Percentiles rank a stretch among this genome's conserved stretches.
phyloP scores from a whole-genome alignment of 2,329 filamentous ascomycete species.

The Raffaelea deltoideospora region DNA sequence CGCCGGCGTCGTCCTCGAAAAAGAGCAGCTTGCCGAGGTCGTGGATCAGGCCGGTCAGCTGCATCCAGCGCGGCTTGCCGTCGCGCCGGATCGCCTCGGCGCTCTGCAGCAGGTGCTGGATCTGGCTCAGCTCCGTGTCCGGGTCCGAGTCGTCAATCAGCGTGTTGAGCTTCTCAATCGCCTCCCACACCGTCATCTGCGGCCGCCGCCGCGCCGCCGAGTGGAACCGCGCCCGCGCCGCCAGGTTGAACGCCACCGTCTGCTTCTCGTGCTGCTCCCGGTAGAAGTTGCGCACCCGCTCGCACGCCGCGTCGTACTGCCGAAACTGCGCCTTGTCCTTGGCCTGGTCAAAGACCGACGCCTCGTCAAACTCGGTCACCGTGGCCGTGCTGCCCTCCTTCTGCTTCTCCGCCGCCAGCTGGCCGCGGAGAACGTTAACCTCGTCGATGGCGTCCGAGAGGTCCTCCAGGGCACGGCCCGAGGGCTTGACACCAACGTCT shows the following conservation, averaged over 20 bases:
- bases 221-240: slow-evolving; percentile 58
- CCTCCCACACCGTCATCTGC: slow-evolving; percentile 78
- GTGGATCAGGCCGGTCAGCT: slow-evolving; percentile 62
- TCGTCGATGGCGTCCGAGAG: slow-evolving; percentile 20
- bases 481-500: too few species aligned
- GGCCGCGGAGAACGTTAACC: slow-evolving; percentile 17
- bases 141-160: slow-evolving; percentile 85
- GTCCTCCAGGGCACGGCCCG: slow-evolving; percentile 16
- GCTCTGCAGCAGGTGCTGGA: slow-evolving; percentile 77
- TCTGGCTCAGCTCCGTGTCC: slow-evolving; percentile 74
- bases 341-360: slow-evolving; percentile 15
- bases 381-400: neutral
- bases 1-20: slow-evolving; percentile 66
- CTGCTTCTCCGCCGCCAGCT: slow-evolving; percentile 3
- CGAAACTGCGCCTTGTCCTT: slow-evolving; percentile 26
- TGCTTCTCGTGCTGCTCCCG: slow-evolving; percentile 55
- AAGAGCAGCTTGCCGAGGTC: slow-evolving; percentile 68
- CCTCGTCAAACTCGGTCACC: slow-evolving; percentile 7
- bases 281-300: slow-evolving; percentile 80
- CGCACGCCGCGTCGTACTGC: slow-evolving; percentile 70
- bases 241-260: slow-evolving; percentile 72
- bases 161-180: slow-evolving; percentile 84
- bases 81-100: slow-evolving; percentile 82
- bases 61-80: slow-evolving; percentile 71
- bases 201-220: slow-evolving; percentile 44